Conservation (phyloP, 768 basidiomycete genomes). For the Glaciozyma martinii region DNA sequence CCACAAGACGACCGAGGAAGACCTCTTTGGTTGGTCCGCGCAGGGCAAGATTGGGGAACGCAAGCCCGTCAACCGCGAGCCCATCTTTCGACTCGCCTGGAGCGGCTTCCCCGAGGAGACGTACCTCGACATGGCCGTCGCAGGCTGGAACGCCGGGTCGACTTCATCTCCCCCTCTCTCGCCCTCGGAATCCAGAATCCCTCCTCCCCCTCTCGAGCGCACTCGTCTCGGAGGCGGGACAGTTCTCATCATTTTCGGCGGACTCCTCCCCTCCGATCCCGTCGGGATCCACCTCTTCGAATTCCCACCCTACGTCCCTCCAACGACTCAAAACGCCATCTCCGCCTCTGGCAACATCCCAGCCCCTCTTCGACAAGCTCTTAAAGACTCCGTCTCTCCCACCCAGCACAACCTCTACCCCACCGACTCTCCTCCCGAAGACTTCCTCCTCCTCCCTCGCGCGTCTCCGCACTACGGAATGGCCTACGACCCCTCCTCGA, state of each 20-base stretch:
- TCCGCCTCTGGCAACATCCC: conserved; percentile 22
- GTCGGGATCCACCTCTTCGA: conserved; percentile 61
- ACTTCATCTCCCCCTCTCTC: conserved; percentile 38
- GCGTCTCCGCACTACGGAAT: conserved; percentile 60
- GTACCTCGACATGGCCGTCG: background rate
- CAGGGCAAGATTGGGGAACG: conserved; percentile 15
- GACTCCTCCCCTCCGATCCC: conserved; percentile 49
- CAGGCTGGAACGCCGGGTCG: background rate
- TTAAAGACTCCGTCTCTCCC: conserved; percentile 49
- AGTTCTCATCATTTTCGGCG: conserved; percentile 67
- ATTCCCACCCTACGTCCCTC: conserved; percentile 47
- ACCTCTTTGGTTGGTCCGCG: conserved; percentile 38
- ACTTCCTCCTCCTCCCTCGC: conserved; percentile 67
- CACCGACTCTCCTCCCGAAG: conserved; percentile 56
- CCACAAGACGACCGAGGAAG: conserved; percentile 43
- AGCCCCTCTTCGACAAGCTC: conserved; percentile 49
- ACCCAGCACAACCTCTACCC: conserved; percentile 46
- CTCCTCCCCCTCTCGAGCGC: background rate
- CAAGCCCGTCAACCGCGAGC: conserved; percentile 48
- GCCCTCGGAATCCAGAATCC: background rate
- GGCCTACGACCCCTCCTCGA: conserved; percentile 57
- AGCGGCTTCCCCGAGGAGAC: conserved; percentile 57
- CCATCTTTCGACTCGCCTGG: conserved; percentile 81
- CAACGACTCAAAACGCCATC: conserved; percentile 11
- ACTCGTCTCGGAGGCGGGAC: conserved; percentile 45